These are phyloP conservation scores for Omphalotus olearius DNA, from an alignment of 1,284 basidiomycete genomes.

Conservation along the genomic window DNA sequence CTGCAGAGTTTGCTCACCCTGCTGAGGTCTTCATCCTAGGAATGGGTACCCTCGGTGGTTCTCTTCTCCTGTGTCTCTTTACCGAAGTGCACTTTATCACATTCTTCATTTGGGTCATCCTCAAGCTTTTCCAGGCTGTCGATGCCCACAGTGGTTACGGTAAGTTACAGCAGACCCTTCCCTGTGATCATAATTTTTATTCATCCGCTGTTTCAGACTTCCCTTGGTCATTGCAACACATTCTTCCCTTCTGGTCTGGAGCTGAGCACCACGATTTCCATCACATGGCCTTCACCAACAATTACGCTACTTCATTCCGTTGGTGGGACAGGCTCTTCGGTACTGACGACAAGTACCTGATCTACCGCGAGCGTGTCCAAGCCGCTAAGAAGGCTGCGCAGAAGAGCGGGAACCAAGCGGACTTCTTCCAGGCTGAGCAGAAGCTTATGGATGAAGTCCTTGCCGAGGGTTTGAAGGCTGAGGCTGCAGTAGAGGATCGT, in stretches of 20 bases:
- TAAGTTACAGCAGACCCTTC: slow-evolving; percentile 27
- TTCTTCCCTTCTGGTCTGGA: slow-evolving; percentile 96
- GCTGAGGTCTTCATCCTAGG: slow-evolving; percentile 91
- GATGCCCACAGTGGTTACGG: slow-evolving; percentile 97
- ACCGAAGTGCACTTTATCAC: slow-evolving; percentile 86
- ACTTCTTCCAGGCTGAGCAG: slow-evolving; percentile 51
- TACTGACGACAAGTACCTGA: slow-evolving; percentile 82
- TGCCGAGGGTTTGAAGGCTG: slow-evolving; percentile 68
- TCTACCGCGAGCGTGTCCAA: slow-evolving; percentile 66
- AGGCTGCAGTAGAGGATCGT: slow-evolving; percentile 48
- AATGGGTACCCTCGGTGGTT: slow-evolving; percentile 84
- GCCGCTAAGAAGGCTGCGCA: slow-evolving; percentile 28
- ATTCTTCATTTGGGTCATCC: slow-evolving; percentile 91
- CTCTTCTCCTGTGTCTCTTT: slow-evolving; percentile 81
- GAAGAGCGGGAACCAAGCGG: slow-evolving; percentile 47
- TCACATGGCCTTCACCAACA: slow-evolving; percentile 89
- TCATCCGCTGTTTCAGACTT: slow-evolving; percentile 57
- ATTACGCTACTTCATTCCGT: slow-evolving; percentile 89
- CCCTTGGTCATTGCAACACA: slow-evolving; percentile 95
- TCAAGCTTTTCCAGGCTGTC: slow-evolving; percentile 95
- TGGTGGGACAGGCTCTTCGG: slow-evolving; percentile 89
- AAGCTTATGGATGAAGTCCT: slow-evolving; percentile 62
- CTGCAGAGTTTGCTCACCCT: slow-evolving; percentile 97
- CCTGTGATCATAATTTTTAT: slow-evolving; percentile 7
- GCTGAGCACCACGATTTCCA: slow-evolving; percentile 99